Evolutionary conservation across 331 rosid species (phyloP).

Genomic region (Stylosanthes scabra): DNA sequence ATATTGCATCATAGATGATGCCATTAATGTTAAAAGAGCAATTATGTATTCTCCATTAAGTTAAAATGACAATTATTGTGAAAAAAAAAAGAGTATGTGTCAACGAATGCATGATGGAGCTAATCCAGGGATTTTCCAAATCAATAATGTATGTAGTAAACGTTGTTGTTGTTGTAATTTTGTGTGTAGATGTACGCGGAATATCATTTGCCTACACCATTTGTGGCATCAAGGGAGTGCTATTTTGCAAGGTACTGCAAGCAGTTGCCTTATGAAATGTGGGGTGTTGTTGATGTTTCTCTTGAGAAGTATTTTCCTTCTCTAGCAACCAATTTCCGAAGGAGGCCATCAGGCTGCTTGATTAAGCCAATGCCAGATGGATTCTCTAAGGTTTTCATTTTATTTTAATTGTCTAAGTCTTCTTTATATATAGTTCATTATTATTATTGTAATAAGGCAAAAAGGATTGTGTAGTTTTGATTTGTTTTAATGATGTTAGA

Average conservation of each 20-base stretch:
- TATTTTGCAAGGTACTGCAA: conserved; percentile 68
- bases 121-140: too few relatives aligned
- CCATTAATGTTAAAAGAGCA: too few relatives aligned
- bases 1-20: too few relatives aligned
- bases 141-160: too few relatives aligned
- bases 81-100: too few relatives aligned
- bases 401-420: background rate
- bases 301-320: conserved; percentile 52
- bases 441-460: too few relatives aligned
- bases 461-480: background rate
- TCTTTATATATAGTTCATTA: background rate
- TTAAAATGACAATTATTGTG: too few relatives aligned
- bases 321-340: conserved; percentile 42
- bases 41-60: too few relatives aligned
- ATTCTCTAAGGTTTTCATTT: conserved; percentile 51
- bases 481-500: conserved; percentile 35
- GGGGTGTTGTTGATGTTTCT: conserved; percentile 77
- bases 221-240: conserved; percentile 54
- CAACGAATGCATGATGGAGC: too few relatives aligned
- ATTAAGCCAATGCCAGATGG: conserved; percentile 48
- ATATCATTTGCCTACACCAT: conserved; percentile 55
- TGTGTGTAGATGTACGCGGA: conserved; percentile 55
- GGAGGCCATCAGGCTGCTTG: conserved; percentile 78
- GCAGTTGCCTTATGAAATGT: conserved; percentile 34
- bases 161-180: conserved; percentile 3